A percentile compares a stretch with the other conserved stretches of the same genome.
These are phyloP conservation scores for Blastobotrys arbuscula DNA, from an alignment of 1,139 yeast genomes.

Conservation along the genomic window DNA sequence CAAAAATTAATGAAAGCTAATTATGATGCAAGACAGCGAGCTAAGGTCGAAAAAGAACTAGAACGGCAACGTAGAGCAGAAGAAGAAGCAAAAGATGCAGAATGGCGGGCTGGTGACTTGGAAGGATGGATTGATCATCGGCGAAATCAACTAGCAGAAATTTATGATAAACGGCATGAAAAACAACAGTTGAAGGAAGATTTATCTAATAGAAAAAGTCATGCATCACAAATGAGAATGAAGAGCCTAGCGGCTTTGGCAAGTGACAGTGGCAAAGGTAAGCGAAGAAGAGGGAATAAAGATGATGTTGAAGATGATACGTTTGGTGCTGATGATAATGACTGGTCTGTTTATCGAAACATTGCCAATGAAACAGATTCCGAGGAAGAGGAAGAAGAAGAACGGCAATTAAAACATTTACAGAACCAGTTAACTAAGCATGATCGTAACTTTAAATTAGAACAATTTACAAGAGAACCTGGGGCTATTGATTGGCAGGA, in stretches of 20 bases:
- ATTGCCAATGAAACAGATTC: constrained; percentile 68
- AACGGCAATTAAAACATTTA: constrained; percentile 54
- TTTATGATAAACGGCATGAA: constrained; percentile 58
- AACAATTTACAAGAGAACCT: constrained; percentile 69
- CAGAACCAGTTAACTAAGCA: constrained; percentile 71
- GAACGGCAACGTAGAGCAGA: constrained; percentile 46
- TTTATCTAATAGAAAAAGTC: constrained; percentile 80
- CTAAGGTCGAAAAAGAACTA: constrained; percentile 71
- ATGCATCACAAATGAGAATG: constrained; percentile 91
- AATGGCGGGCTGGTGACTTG: constrained; percentile 72
- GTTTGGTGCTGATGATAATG: constrained; percentile 94
- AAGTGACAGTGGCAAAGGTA: constrained; percentile 42
- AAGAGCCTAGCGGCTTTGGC: constrained; percentile 85
- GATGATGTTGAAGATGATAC: constrained; percentile 80
- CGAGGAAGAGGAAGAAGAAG: constrained; percentile 71
- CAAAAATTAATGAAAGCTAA: constrained; percentile 81
- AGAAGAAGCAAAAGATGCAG: constrained; percentile 49
- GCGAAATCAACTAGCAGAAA: constrained; percentile 51
- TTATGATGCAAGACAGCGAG: constrained; percentile 80
- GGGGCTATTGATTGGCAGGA: constrained; percentile 76
- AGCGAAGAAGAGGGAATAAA: constrained; percentile 26
- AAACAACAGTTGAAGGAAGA: constrained; percentile 68
- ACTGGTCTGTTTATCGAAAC: constrained; percentile 89
- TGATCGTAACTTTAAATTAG: constrained; percentile 81
- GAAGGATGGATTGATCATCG: constrained; percentile 75